Evolutionary conservation across 2,329 filamentous ascomycete species (phyloP).

Genomic region (Aureobasidium sp.): DNA sequence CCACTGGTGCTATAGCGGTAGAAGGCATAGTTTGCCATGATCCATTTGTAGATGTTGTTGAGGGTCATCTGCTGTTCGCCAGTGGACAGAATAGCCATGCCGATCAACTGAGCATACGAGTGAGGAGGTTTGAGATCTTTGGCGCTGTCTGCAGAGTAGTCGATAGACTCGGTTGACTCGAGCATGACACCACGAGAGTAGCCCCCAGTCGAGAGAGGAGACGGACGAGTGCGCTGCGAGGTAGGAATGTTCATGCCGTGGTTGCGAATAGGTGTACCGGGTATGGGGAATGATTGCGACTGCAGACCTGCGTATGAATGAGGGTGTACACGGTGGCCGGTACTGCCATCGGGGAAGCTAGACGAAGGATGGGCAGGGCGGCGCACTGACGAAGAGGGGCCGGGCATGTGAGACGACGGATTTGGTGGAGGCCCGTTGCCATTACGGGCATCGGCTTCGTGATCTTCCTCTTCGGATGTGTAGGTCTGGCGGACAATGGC

Average conservation of each 20-base stretch:
- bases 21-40: constrained; percentile 85
- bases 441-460: constrained; percentile 24
- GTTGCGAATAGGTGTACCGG: constrained; percentile 31
- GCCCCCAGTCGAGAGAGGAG: constrained; percentile 32
- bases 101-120: constrained; percentile 95
- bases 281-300: constrained; percentile 28
- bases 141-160: constrained; percentile 74
- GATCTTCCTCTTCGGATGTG: constrained; percentile 36
- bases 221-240: constrained; percentile 34
- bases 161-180: constrained; percentile 53
- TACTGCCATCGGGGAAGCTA: constrained; percentile 19
- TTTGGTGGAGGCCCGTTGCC: constrained; percentile 14
- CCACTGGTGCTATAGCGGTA: constrained; percentile 79
- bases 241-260: constrained; percentile 19
- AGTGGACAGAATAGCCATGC: constrained; percentile 85
- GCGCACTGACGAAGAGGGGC: constrained; percentile 12
- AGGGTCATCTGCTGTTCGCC: constrained; percentile 83
- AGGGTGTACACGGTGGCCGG: constrained; percentile 27
- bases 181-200: constrained; percentile 47
- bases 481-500: constrained; percentile 33
- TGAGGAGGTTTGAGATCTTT: constrained; percentile 91
- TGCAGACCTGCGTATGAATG: constrained; percentile 29
- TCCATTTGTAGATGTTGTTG: constrained; percentile 88
- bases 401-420: constrained; percentile 10
- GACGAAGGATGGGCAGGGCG: constrained; percentile 17